Percentiles rank a stretch among this genome's conserved stretches.
Evolutionary conservation across 108 stramenopile species (phyloP).

Genomic region (Ochromonas danica): DNA sequence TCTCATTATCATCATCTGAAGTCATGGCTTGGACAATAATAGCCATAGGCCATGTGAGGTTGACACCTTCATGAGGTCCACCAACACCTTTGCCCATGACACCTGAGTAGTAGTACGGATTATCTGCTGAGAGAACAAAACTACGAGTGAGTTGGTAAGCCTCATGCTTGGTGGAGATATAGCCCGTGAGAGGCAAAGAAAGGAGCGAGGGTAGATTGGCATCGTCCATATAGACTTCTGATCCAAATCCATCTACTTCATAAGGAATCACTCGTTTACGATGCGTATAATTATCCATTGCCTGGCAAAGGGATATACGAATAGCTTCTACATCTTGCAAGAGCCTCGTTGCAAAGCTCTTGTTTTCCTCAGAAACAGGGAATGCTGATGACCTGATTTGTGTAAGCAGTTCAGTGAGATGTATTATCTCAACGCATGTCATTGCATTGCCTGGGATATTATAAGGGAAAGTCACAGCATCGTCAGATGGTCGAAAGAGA

Average conservation of each 20-base stretch:
- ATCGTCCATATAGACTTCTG: conserved; percentile 65
- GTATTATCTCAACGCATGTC: conserved; percentile 21
- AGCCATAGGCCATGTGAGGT: conserved; percentile 69
- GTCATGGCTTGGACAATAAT: conserved; percentile 62
- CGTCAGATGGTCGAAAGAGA: conserved; percentile 44
- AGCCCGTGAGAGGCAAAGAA: conserved; percentile 64
- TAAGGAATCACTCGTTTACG: conserved; percentile 49
- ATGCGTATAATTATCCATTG: conserved; percentile 58
- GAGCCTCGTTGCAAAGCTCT: too few species aligned
- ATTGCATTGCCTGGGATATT: conserved; percentile 38
- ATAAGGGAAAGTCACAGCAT: conserved; percentile 38
- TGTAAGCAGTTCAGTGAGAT: neutral
- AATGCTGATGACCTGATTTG: neutral
- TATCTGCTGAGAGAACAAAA: conserved; percentile 53
- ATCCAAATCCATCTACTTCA: conserved; percentile 75
- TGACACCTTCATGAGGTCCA: conserved; percentile 58
- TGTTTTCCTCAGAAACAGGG: neutral
- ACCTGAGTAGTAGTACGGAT: conserved; percentile 50
- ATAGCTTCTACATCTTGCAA: too few species aligned
- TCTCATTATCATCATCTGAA: conserved; percentile 39
- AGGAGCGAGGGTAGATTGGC: conserved; percentile 72
- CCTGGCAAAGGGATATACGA: too few species aligned
- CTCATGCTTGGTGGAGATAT: conserved; percentile 43
- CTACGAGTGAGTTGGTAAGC: conserved; percentile 59
- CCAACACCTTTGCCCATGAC: conserved; percentile 41